Evolutionary conservation across 495 filamentous ascomycete species (phyloP), one percentile per base, ranked within the genome.

Genomic region (Oleoguttula mirabilis): DNA sequence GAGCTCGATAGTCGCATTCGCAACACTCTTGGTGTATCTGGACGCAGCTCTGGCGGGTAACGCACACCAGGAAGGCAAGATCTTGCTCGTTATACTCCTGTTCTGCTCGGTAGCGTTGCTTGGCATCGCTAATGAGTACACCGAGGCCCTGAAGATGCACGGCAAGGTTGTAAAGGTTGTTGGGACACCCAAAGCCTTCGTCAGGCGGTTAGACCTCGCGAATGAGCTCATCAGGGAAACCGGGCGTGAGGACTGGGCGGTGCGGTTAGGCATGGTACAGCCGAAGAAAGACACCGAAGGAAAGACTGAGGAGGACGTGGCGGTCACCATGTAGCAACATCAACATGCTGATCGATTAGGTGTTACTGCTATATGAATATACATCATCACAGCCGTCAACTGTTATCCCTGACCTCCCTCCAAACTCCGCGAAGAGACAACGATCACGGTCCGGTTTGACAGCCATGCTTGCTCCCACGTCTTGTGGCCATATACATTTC

Each of bases 11-110:
- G 59, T 60, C 6, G 66, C 66, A 0, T 36, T 59, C 1, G 66
- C 72, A 1, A 78, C 71, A 32, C 31, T 78, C 14, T 56, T 72
- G 36, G 70, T 78, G 8, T 79, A 72, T 53, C 19, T 70, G 8
- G 66, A 65, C 6, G 73, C 69, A 2, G 65, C 64, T 3, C 51
- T 77, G 4, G 63, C 62, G 8, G 66, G 64, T 3, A 78, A 78
- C 44, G 59, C 68, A 31, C 59, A 59, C 4, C 60, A 66, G 45
- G 55, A 55, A 3, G 69, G 72, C 1, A 66, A 67, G 25, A 48
- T 72, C 21, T 56, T 72, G 20, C 55, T 74, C 40, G 57, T 76
- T 37, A 49, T 52, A 0, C 55, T 77, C 48, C 52, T 78, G 33
- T 48, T 77, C 5, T 21, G 56, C 2, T 71, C 66, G 14, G 70